Evolutionary conservation across 2,329 filamentous ascomycete species (phyloP).

Genomic region (Aspergillus fructus): DNA sequence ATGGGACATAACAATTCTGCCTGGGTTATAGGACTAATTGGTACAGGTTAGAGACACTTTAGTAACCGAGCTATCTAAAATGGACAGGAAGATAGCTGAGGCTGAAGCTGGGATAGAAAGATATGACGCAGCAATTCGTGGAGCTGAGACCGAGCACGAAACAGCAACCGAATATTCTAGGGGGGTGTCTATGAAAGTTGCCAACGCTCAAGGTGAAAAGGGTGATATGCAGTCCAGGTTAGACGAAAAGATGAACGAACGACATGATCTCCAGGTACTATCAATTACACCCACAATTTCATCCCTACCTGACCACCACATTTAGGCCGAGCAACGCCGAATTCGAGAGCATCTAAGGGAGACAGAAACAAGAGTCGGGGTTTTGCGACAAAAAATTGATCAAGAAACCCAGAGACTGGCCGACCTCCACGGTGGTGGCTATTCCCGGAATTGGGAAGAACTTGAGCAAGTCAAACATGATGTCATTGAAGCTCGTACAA

Average conservation of each 20-base stretch:
- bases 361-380: slow-evolving; percentile 46
- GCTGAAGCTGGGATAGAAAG: slow-evolving; percentile 43
- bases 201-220: slow-evolving; percentile 49
- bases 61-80: slow-evolving; percentile 32
- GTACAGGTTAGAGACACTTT: slow-evolving; percentile 37
- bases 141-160: slow-evolving; percentile 37
- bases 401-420: slow-evolving; percentile 58
- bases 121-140: slow-evolving; percentile 50
- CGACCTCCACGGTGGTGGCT: slow-evolving; percentile 67
- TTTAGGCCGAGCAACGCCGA: slow-evolving; percentile 65
- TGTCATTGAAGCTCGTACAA: slow-evolving; percentile 46
- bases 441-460: slow-evolving; percentile 60
- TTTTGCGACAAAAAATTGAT: slow-evolving; percentile 46
- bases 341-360: slow-evolving; percentile 60
- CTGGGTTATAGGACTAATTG: slow-evolving; percentile 11
- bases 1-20: slow-evolving; percentile 6
- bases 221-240: slow-evolving; percentile 52
- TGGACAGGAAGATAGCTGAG: slow-evolving; percentile 51
- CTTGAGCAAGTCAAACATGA: slow-evolving; percentile 58
- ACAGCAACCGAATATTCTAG: slow-evolving; percentile 44
- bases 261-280: slow-evolving; percentile 53
- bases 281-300: not conserved
- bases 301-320: slow-evolving; percentile 15
- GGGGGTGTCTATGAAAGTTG: slow-evolving; percentile 44
- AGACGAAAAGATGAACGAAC: slow-evolving; percentile 53